Conservation (phyloP, 2,329 filamentous ascomycete species). For the Chaetomiaceae sp. region DNA sequence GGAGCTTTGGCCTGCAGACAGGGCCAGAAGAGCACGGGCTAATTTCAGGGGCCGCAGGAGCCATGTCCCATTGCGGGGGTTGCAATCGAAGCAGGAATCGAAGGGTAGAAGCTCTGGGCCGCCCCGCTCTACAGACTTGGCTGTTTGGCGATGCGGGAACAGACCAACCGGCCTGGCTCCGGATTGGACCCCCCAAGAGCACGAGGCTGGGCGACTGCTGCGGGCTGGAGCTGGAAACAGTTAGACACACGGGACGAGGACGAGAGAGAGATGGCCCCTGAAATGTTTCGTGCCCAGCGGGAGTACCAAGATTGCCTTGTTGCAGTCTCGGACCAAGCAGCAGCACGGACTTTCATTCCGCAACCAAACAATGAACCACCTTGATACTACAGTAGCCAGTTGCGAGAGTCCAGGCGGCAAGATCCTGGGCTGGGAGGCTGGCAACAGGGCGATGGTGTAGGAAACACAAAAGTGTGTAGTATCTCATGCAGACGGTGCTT, state of each 20-base stretch:
- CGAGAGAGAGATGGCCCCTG: background rate
- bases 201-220: background rate
- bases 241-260: background rate
- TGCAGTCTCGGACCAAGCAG: background rate
- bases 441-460: no score
- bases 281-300: conserved; percentile 9
- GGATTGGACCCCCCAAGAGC: background rate
- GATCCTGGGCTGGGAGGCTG: no score
- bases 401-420: no score
- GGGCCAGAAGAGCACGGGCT: conserved; percentile 4
- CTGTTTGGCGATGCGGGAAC: conserved; percentile 13
- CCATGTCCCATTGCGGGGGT: conserved; percentile 11
- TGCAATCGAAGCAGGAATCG: conserved; percentile 19
- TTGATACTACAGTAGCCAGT: no score
- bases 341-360: background rate
- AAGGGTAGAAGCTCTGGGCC: conserved; percentile 17
- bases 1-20: conserved; percentile 8
- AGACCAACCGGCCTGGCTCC: background rate
- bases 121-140: background rate
- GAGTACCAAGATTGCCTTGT: background rate
- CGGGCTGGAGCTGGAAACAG: background rate
- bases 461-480: background rate
- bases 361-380: background rate
- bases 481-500: no score
- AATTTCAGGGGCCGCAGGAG: conserved; percentile 16